A percentile compares a stretch with the other conserved stretches of the same genome.
Evolutionary conservation across 306 rosid genomes (phyloP).

Genomic region (Glycine latifolia): DNA sequence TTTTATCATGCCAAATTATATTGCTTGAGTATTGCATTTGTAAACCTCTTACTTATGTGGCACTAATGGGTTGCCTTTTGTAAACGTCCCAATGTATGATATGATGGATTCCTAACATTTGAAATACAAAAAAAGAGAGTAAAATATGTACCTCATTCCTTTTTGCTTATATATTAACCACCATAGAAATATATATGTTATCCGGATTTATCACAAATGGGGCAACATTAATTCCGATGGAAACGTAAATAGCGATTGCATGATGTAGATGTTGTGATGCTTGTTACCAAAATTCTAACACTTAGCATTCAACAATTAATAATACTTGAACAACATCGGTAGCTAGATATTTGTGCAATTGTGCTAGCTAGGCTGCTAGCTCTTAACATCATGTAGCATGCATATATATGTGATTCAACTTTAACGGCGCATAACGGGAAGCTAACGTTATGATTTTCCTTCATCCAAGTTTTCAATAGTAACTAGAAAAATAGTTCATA

Average conservation of each 20-base stretch:
- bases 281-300: conserved; percentile 2
- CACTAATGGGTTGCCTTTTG: background rate
- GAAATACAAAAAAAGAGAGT: too few species aligned
- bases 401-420: background rate
- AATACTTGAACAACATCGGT: background rate
- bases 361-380: background rate
- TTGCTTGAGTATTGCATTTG: conserved; percentile 51
- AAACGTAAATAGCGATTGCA: conserved; percentile 12
- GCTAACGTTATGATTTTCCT: background rate
- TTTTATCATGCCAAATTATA: background rate
- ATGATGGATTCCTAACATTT: conserved; percentile 46
- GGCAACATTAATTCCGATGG: background rate
- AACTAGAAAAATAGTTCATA: background rate
- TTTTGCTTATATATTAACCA: conserved; percentile 14
- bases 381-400: too few species aligned
- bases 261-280: conserved; percentile 16
- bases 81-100: conserved; percentile 34
- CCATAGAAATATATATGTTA: conserved; percentile 14
- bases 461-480: background rate
- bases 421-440: background rate
- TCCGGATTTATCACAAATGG: background rate
- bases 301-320: background rate
- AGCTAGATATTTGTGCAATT: conserved; percentile 3
- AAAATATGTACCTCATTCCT: background rate
- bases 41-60: conserved; percentile 13